Percentiles rank a stretch among this genome's conserved stretches.
Conservation (phyloP, 805 yeast species). For the Teunomyces tritomae region DNA sequence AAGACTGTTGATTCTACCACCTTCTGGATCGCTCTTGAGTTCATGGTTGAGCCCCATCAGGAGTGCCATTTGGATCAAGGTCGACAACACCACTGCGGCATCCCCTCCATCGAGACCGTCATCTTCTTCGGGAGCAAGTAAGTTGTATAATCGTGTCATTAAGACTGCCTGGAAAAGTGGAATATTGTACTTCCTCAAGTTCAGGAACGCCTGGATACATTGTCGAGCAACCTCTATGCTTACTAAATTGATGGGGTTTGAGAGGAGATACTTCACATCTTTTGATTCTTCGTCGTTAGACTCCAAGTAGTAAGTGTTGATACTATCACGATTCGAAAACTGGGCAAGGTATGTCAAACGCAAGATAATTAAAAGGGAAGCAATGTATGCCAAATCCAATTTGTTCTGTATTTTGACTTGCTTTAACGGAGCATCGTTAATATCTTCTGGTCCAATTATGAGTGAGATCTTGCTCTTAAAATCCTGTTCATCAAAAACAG, state of each 20-base stretch:
- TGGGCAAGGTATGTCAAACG: conserved; percentile 34
- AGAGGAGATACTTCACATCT: conserved; percentile 13
- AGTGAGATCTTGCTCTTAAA: conserved; percentile 43
- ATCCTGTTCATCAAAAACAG: conserved; percentile 59
- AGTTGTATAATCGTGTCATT: conserved; percentile 9
- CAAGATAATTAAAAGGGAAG: conserved; percentile 29
- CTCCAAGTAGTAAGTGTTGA: conserved; percentile 24
- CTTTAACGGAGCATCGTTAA: conserved; percentile 18
- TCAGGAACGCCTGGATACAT: conserved; percentile 20
- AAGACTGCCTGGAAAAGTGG: conserved; percentile 11
- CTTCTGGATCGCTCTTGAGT: conserved; percentile 27
- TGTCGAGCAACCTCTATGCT: conserved; percentile 18
- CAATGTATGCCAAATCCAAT: conserved; percentile 33
- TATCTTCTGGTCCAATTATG: conserved; percentile 40
- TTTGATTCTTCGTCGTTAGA: conserved; percentile 15
- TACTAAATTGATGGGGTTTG: conserved; percentile 20
- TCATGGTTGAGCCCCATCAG: conserved; percentile 23
- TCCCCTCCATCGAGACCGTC: conserved; percentile 13
- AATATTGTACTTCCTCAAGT: conserved; percentile 9
- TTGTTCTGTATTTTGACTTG: conserved; percentile 27
- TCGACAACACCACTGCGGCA: conserved; percentile 7
- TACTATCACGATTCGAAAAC: conserved; percentile 29
- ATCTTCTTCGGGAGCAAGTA: conserved; percentile 13
- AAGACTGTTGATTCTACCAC: conserved; percentile 40
- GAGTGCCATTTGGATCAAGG: conserved; percentile 19